Evolutionary conservation across 192 early-diverging fungal species (phyloP).

Genomic region (Entomortierella beljakovae): DNA sequence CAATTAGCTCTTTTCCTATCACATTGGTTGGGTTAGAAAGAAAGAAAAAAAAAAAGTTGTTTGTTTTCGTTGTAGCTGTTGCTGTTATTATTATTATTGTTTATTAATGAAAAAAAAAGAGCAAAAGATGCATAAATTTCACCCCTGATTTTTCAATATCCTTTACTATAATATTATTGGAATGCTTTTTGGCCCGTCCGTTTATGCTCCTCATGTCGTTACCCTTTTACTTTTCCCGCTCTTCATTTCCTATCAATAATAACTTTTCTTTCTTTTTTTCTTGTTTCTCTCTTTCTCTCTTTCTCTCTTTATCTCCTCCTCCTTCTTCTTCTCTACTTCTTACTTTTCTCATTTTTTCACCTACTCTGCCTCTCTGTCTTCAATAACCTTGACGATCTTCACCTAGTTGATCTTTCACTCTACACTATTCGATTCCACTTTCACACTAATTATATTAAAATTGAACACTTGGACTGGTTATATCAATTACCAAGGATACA

Average conservation of each 20-base stretch:
- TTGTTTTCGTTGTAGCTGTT: neutral
- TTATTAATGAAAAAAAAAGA: too few species aligned
- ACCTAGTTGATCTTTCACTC: neutral
- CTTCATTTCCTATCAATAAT: neutral
- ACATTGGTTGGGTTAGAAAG: neutral
- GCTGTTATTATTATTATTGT: too few species aligned
- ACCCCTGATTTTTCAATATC: conserved; percentile 20
- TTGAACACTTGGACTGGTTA: too few species aligned
- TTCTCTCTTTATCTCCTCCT: neutral
- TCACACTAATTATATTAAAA: too few species aligned
- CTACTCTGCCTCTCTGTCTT: neutral
- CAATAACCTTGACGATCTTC: neutral
- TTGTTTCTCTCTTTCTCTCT: neutral
- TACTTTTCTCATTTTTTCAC: neutral
- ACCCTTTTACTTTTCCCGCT: neutral
- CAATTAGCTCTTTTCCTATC: too few species aligned
- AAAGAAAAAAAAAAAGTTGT: neutral
- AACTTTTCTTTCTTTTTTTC: neutral
- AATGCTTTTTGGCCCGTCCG: neutral
- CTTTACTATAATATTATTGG: too few species aligned
- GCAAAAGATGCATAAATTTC: conserved; percentile 21
- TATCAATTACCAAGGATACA: neutral
- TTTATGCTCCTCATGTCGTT: neutral
- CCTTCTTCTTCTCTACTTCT: neutral
- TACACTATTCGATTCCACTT: neutral